These are phyloP conservation scores for Didymella arachidicola DNA, from an alignment of 2,329 filamentous ascomycete genomes.

Conservation along the genomic window DNA sequence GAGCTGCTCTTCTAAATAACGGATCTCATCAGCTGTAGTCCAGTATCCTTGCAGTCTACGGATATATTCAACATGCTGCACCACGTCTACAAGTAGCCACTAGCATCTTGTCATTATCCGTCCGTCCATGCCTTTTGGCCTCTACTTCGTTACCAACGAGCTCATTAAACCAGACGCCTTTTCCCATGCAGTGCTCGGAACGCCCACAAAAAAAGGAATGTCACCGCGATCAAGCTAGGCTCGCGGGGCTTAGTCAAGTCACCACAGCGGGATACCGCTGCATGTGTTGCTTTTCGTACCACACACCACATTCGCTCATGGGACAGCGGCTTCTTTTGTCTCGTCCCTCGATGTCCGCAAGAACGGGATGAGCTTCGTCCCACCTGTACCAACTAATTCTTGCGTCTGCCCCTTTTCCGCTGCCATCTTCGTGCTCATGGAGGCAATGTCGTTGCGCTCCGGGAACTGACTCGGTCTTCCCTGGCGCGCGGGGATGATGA, in stretches of 20 bases:
- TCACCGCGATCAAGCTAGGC: not conserved
- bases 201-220: not conserved
- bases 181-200: slow-evolving; percentile 6
- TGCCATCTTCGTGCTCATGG: slow-evolving; percentile 53
- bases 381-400: slow-evolving; percentile 60
- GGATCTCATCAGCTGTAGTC: not conserved
- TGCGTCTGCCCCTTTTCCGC: slow-evolving; percentile 43
- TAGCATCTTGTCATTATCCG: not conserved
- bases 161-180: slow-evolving; percentile 4
- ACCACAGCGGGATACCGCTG: too few relatives aligned
- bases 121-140: not conserved
- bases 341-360: slow-evolving; percentile 61
- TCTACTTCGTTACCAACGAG: not conserved
- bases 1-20: not conserved
- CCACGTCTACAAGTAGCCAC: not conserved
- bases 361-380: slow-evolving; percentile 62
- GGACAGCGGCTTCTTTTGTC: slow-evolving; percentile 53
- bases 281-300: not conserved
- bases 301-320: not conserved
- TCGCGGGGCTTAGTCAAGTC: not conserved
- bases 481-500: slow-evolving; percentile 55
- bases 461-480: slow-evolving; percentile 30
- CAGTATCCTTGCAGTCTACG: not conserved
- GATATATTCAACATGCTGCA: not conserved
- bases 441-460: slow-evolving; percentile 54